A percentile compares a stretch with the other conserved stretches of the same genome.
phyloP scores from a whole-genome alignment of 441 rosid species.

The Erodium trifolium region DNA sequence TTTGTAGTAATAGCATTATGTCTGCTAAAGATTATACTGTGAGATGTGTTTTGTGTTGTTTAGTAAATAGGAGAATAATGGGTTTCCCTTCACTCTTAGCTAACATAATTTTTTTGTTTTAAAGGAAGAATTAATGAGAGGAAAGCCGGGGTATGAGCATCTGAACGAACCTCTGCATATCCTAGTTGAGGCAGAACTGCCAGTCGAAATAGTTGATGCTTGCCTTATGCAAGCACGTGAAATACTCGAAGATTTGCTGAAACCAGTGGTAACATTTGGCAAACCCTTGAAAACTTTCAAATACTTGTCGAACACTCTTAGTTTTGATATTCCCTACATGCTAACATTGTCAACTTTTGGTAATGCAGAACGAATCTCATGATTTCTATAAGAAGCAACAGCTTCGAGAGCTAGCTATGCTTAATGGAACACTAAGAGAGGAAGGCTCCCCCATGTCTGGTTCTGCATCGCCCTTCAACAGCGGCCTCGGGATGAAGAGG shows the following conservation, averaged over 20 bases:
- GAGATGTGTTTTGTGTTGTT: background rate
- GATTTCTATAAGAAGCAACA: constrained; percentile 97
- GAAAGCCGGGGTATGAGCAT: constrained; percentile 98
- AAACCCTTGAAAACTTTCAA: background rate
- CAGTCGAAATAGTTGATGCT: constrained; percentile 80
- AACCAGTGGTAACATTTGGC: constrained; percentile 54
- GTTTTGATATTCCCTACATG: background rate
- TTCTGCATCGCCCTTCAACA: constrained; percentile 78
- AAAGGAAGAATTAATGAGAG: constrained; percentile 97
- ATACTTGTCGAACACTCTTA: background rate
- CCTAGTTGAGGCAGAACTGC: constrained; percentile 90
- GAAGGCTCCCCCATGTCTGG: constrained; percentile 97
- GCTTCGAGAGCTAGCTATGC: constrained; percentile 84
- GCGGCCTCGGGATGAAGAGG: constrained; percentile 97
- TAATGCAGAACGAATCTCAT: constrained; percentile 72
- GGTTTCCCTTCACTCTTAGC: background rate
- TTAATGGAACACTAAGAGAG: constrained; percentile 84
- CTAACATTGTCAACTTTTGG: background rate
- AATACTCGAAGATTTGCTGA: constrained; percentile 84
- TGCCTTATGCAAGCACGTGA: constrained; percentile 91
- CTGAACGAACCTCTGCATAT: constrained; percentile 92
- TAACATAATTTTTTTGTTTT: constrained; percentile 17
- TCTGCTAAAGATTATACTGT: background rate
- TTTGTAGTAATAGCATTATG: too few relatives aligned
- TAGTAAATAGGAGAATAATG: constrained; percentile 8